Evolutionary conservation across 257 asterid genomes (phyloP), one percentile per base, ranked within the genome.

Genomic region (Anisodus tanguticus): DNA sequence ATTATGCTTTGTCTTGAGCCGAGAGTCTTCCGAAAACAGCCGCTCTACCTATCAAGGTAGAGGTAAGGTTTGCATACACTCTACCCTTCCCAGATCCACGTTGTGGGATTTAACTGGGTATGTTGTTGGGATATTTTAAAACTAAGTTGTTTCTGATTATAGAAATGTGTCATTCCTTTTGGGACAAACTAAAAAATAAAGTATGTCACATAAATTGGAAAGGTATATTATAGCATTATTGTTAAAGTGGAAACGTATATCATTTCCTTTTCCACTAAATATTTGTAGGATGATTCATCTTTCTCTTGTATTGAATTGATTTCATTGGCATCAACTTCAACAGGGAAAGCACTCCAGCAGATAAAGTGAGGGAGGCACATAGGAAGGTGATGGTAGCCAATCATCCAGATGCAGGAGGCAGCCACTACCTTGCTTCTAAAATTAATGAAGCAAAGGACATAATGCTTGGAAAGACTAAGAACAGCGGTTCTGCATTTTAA

Each of bases 371-470:
- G 93, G 98, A 95, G 89, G 98, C 98, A 10, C 98, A 94, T 88
- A 85, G 98, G 86, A 88, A 92, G 76, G 97, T 95, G 84, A 95
- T 95, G 98, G 94, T 95, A 49, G 98, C 98, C 58, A 94, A 95
- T 86, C 98, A 95, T 86, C 98, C 98, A 0, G 97, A 95, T 91
- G 98, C 98, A 31, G 99, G 98, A 45, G 99, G 99, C 41, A 95
- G 98, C 88, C 98, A 93, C 84, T 94, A 95, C 90, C 93, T 94
- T 81, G 98, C 98, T 78, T 95, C 98, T 17, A 95, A 95, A 88
- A 92, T 93, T 17, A 95, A 94, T 7, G 97, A 94, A 90, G 97
- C 99, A 57, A 95, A 95, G 85, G 97, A 95, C 9, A 3, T 90
- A 37, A 2, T 95, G 91, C 90, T 92, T 6, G 97, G 98, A 78